A percentile compares a stretch with the other conserved stretches of the same genome.
Conservation (phyloP, 371 early-diverging fungal species). For the Funneliformis caledonium region DNA sequence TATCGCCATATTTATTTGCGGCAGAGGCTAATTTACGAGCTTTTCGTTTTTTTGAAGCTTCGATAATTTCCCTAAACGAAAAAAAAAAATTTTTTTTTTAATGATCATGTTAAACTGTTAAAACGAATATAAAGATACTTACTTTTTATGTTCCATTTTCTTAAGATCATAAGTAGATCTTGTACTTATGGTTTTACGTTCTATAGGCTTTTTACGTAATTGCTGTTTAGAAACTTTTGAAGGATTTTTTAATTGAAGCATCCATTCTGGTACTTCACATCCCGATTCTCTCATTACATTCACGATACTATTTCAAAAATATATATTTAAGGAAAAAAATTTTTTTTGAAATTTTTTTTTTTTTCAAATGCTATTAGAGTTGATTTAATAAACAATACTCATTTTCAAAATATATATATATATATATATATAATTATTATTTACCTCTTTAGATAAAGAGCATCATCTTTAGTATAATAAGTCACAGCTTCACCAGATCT, state of each 20-base stretch:
- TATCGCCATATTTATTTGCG: background rate
- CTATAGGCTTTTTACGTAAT: constrained; percentile 65
- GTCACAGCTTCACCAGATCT: constrained; percentile 81
- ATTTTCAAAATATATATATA: too few relatives aligned
- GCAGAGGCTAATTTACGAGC: background rate
- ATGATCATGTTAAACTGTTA: background rate
- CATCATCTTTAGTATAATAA: constrained; percentile 94
- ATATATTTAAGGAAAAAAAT: too few relatives aligned
- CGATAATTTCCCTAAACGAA: constrained; percentile 14
- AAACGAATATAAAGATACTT: background rate
- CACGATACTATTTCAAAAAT: constrained; percentile 64
- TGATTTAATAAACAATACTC: too few relatives aligned
- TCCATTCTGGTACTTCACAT: constrained; percentile 97
- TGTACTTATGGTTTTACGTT: constrained; percentile 71
- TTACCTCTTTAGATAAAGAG: constrained; percentile 78
- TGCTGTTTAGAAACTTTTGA: constrained; percentile 66
- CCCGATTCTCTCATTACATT: constrained; percentile 97
- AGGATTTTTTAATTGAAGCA: constrained; percentile 84
- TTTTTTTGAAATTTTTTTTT: too few relatives aligned
- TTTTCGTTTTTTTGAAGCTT: constrained; percentile 32
- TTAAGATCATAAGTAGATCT: constrained; percentile 66
- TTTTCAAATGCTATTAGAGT: too few relatives aligned
- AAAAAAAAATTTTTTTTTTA: background rate
- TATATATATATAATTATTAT: too few relatives aligned
- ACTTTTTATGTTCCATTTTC: constrained; percentile 58